Percentiles rank a stretch among this genome's conserved stretches.
phyloP scores from a whole-genome alignment of 306 rosid species.

The Purshia tridentata region DNA sequence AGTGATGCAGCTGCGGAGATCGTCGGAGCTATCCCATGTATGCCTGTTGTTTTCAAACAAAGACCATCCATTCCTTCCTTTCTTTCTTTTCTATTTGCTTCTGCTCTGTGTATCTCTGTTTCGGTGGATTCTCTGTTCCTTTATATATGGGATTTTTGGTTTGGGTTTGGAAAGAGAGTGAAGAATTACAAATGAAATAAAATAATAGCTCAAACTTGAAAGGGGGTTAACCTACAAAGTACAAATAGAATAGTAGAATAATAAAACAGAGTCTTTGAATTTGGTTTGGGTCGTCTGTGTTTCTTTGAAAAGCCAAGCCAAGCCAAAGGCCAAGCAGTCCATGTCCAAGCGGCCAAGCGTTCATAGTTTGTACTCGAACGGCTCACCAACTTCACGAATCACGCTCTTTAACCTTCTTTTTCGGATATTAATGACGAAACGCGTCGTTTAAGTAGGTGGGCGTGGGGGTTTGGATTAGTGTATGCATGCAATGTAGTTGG shows the following conservation, averaged over 20 bases:
- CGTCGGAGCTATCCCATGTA: constrained; percentile 50
- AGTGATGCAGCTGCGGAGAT: constrained; percentile 49
- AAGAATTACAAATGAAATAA: background rate
- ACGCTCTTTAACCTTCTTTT: background rate
- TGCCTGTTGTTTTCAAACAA: constrained; percentile 53
- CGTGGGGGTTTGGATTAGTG: no score
- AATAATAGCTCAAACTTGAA: background rate
- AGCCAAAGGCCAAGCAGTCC: no score
- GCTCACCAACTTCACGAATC: background rate
- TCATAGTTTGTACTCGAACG: background rate
- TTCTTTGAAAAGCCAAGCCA: background rate
- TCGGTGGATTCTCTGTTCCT: background rate
- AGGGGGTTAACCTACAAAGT: background rate
- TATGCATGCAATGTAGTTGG: no score
- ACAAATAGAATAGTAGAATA: background rate
- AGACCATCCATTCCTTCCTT: constrained; percentile 51
- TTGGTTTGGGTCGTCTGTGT: background rate
- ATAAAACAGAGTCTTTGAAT: background rate
- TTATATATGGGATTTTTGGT: background rate
- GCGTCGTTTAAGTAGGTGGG: no score
- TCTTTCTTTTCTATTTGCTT: background rate
- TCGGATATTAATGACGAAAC: background rate
- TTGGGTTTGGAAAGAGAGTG: background rate
- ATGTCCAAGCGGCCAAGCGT: no score
- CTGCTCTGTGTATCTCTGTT: background rate